phyloP scores from a whole-genome alignment of 2,329 filamentous ascomycete species.

The Neopestalotiopsis clavispora region DNA sequence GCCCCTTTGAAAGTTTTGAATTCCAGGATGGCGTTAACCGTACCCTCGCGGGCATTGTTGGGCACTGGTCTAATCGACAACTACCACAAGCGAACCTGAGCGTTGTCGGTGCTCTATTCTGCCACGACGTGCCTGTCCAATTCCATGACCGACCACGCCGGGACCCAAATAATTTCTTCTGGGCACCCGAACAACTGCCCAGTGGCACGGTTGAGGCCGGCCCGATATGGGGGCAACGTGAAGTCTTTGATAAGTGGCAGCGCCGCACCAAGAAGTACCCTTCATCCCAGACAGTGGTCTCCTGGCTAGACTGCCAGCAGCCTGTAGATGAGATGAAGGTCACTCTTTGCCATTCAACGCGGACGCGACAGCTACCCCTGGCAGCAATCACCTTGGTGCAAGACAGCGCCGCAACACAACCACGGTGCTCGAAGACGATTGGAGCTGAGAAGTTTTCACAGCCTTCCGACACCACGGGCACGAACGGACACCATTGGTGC shows the following conservation, averaged over 20 bases:
- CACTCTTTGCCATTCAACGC: background rate
- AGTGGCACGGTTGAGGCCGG: background rate
- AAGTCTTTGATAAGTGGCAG: background rate
- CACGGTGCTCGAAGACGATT: background rate
- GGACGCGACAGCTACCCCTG: background rate
- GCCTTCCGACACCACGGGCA: background rate
- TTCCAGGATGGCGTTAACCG: background rate
- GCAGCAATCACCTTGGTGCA: background rate
- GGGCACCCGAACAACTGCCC: background rate
- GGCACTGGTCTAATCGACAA: background rate
- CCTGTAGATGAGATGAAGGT: background rate
- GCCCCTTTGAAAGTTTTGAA: too few relatives aligned
- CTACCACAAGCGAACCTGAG: background rate
- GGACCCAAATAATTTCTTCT: background rate
- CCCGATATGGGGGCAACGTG: background rate
- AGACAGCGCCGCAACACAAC: too few relatives aligned
- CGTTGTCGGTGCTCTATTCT: background rate
- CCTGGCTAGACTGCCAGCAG: background rate
- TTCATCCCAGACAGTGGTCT: background rate
- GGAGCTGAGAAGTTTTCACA: background rate
- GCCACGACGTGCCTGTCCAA: background rate
- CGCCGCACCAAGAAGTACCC: background rate
- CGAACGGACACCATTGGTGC: background rate
- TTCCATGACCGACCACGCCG: background rate
- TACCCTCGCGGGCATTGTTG: background rate